These are phyloP conservation scores for Verticillium dahliae DNA, from an alignment of 2,329 filamentous ascomycete species.

Conservation along the genomic window DNA sequence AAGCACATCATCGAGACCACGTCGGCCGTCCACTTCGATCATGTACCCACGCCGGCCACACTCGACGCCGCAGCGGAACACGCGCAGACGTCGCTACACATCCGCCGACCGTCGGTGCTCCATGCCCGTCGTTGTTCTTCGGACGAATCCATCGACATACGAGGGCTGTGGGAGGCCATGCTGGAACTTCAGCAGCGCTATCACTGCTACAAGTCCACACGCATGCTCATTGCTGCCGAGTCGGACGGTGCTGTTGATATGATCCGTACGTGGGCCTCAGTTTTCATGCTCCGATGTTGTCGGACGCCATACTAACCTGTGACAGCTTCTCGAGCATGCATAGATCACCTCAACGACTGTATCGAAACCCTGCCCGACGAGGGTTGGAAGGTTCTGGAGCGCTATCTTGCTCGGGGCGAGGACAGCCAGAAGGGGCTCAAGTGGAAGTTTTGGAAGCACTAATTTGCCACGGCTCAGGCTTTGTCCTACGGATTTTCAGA, in stretches of 20 bases:
- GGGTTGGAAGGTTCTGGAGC: constrained; percentile 13
- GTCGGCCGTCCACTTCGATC: background rate
- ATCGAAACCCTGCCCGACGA: constrained; percentile 16
- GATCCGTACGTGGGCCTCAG: constrained; percentile 7
- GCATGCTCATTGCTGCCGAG: constrained; percentile 12
- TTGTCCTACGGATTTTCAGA: background rate
- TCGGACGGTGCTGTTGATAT: constrained; percentile 6
- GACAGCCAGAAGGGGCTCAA: background rate
- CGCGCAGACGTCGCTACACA: background rate
- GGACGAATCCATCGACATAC: constrained; percentile 6
- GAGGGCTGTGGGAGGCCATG: constrained; percentile 12
- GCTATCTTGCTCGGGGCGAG: constrained; percentile 8
- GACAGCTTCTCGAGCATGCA: constrained; percentile 14
- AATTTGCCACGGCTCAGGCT: background rate
- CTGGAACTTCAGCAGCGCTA: constrained; percentile 11
- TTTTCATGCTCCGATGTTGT: background rate
- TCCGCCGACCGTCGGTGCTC: background rate
- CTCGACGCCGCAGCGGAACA: background rate
- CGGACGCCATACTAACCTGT: background rate
- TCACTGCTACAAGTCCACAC: constrained; percentile 13
- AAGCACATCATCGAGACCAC: background rate
- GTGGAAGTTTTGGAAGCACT: background rate
- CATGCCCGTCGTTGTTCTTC: constrained; percentile 6
- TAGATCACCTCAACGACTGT: constrained; percentile 16
- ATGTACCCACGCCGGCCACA: background rate